Evolutionary conservation across 1,139 yeast species (phyloP).

Genomic region (Magnusiomyces paraingens): DNA sequence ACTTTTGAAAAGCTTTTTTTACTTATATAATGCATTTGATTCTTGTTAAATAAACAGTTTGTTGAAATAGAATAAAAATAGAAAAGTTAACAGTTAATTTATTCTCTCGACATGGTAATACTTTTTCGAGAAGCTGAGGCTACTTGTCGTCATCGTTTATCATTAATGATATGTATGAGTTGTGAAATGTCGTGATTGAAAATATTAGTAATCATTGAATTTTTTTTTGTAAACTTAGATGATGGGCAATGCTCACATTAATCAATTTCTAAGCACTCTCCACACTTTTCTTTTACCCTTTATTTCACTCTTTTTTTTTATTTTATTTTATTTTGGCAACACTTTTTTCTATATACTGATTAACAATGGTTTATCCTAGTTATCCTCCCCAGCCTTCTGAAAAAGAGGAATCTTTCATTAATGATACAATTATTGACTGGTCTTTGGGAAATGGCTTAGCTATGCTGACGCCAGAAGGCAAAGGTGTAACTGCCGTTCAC

Average conservation of each 20-base stretch:
- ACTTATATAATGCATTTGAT: not conserved
- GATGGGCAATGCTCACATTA: too few relatives aligned
- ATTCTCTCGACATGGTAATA: not conserved
- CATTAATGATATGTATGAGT: too few relatives aligned
- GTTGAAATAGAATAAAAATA: not conserved
- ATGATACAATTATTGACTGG: conserved; percentile 56
- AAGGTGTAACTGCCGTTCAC: conserved; percentile 43
- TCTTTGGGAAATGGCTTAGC: conserved; percentile 69
- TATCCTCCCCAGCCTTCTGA: conserved; percentile 13
- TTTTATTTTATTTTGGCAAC: not conserved
- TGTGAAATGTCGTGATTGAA: too few relatives aligned
- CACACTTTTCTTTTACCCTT: not conserved
- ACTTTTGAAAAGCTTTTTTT: not conserved
- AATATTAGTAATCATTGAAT: too few relatives aligned
- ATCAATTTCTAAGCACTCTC: too few relatives aligned
- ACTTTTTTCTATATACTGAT: conserved; percentile 8
- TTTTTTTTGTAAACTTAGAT: too few relatives aligned
- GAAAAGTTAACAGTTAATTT: not conserved
- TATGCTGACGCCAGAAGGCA: conserved; percentile 56
- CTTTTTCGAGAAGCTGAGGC: too few relatives aligned
- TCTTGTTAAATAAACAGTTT: not conserved
- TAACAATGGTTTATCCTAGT: conserved; percentile 13
- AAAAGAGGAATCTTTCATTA: conserved; percentile 12
- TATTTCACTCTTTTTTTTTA: too few relatives aligned
- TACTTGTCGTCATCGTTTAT: too few relatives aligned